Percentiles rank a stretch among this genome's conserved stretches.
Evolutionary conservation across 2,329 filamentous ascomycete genomes (phyloP).

Genomic region (Xylariales sp.): DNA sequence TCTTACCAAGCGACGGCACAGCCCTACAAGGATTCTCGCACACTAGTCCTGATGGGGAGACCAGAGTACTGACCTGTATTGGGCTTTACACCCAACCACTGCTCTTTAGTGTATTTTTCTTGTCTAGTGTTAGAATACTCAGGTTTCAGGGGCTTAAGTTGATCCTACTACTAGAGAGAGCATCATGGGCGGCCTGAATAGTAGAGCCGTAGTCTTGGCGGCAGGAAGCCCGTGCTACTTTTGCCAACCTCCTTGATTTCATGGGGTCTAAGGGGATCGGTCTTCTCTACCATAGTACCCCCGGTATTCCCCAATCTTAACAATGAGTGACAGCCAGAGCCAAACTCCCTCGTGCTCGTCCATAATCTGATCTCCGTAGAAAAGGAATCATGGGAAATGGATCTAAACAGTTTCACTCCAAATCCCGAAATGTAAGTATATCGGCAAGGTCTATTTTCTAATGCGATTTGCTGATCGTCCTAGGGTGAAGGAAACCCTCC

Average conservation of each 20-base stretch:
- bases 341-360: neutral
- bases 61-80: too few relatives aligned
- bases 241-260: neutral
- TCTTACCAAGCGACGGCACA: neutral
- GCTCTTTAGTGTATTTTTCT: too few relatives aligned
- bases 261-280: neutral
- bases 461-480: constrained; percentile 27
- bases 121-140: too few relatives aligned
- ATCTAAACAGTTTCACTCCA: constrained; percentile 38
- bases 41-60: constrained; percentile 23
- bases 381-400: constrained; percentile 26
- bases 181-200: too few relatives aligned
- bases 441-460: constrained; percentile 14
- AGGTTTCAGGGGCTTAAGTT: too few relatives aligned
- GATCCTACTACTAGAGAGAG: too few relatives aligned
- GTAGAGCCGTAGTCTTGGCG: neutral
- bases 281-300: too few relatives aligned
- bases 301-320: neutral
- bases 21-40: constrained; percentile 28
- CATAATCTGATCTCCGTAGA: neutral
- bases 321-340: neutral
- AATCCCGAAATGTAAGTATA: constrained; percentile 39
- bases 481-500: constrained; percentile 28
- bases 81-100: too few relatives aligned
- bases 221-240: neutral